These are phyloP conservation scores for Penicillium bovifimosum DNA, from an alignment of 495 filamentous ascomycete species.

Conservation along the genomic window DNA sequence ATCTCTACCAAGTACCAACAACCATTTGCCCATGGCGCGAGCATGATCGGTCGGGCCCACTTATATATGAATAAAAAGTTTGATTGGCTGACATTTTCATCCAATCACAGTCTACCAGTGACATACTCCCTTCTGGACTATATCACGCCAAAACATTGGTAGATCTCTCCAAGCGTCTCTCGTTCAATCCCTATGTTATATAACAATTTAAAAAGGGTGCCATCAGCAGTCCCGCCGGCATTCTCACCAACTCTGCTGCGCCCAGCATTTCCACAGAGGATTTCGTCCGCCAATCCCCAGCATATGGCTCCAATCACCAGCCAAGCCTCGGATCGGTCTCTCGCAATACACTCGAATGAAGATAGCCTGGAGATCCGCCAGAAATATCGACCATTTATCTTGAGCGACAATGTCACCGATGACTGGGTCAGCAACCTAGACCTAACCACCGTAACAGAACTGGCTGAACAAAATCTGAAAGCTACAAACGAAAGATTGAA, in stretches of 20 bases:
- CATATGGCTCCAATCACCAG: constrained; percentile 1
- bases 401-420: constrained; percentile 24
- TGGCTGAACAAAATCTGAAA: constrained; percentile 44
- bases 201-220: background rate
- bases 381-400: constrained; percentile 57
- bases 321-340: constrained; percentile 17
- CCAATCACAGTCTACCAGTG: background rate
- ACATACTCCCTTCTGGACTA: background rate
- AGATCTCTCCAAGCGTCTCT: background rate
- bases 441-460: constrained; percentile 46
- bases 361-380: constrained; percentile 44
- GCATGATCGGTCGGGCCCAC: too few species aligned
- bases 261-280: constrained; percentile 3
- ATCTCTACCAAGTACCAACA: too few species aligned
- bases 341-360: constrained; percentile 41
- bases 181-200: background rate
- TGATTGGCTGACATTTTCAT: background rate
- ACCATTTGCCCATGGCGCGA: too few species aligned
- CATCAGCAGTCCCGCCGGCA: background rate
- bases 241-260: constrained; percentile 1
- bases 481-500: constrained; percentile 45
- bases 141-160: background rate
- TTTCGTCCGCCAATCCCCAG: constrained; percentile 2
- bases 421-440: constrained; percentile 58
- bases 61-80: too few species aligned